A percentile compares a stretch with the other conserved stretches of the same genome.
Conservation (phyloP, 176 grass and related monocot genomes). For the Paspalum notatum region DNA sequence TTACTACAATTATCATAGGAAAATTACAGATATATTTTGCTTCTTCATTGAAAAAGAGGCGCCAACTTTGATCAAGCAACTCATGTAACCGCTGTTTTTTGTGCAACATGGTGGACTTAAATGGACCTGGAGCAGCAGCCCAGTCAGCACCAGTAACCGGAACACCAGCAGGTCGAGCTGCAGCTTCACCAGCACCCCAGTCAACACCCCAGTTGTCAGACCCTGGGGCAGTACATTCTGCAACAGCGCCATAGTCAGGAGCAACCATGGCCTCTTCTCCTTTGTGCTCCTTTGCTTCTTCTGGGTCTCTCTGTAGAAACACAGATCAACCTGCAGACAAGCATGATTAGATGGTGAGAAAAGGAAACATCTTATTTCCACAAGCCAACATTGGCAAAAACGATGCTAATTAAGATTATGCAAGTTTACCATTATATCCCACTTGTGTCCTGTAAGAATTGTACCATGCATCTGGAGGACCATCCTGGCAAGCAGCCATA, state of each 20-base stretch:
- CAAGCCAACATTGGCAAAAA: background rate
- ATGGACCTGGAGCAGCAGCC: conserved; percentile 58
- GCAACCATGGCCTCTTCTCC: conserved; percentile 65
- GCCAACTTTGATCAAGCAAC: too few species aligned
- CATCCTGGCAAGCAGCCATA: conserved; percentile 87
- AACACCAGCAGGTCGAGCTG: conserved; percentile 46
- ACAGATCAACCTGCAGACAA: conserved; percentile 78
- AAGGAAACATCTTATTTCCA: background rate
- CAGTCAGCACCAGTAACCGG: conserved; percentile 47
- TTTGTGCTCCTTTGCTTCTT: conserved; percentile 87
- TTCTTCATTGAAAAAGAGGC: too few species aligned
- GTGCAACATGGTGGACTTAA: too few species aligned
- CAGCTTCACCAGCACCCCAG: conserved; percentile 40
- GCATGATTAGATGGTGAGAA: background rate
- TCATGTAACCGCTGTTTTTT: too few species aligned
- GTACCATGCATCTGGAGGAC: conserved; percentile 90
- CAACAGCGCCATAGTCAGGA: conserved; percentile 51
- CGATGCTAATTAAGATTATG: background rate
- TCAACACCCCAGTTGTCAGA: conserved; percentile 56
- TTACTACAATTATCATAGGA: too few species aligned
- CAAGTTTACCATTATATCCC: conserved; percentile 81
- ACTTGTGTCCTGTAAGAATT: conserved; percentile 85
- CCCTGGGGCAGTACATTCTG: conserved; percentile 42
- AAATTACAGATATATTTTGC: too few species aligned
- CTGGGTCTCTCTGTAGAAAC: conserved; percentile 93